Conservation (phyloP, 2,329 filamentous ascomycete genomes). For the Epichloe scottii region DNA sequence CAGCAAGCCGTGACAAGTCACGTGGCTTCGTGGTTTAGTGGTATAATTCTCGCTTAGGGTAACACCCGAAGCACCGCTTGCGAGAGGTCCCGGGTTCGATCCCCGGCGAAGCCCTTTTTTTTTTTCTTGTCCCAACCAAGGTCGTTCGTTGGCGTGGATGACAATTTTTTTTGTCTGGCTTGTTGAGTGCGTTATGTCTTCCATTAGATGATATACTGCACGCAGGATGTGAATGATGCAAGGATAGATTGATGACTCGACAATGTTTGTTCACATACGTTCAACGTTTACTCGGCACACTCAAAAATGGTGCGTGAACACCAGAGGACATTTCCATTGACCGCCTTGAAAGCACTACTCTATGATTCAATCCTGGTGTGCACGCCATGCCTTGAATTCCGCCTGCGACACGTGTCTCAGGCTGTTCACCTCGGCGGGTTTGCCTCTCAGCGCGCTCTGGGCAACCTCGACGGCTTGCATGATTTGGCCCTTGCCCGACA, state of each 20-base stretch:
- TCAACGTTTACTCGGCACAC: background rate
- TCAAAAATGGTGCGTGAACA: background rate
- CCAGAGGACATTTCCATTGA: background rate
- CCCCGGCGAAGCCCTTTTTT: slow-evolving; percentile 4
- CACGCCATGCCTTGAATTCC: slow-evolving; percentile 50
- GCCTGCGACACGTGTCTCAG: slow-evolving; percentile 57
- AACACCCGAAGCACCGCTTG: slow-evolving; percentile 3
- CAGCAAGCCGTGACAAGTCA: background rate
- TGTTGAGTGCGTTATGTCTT: too few relatives aligned
- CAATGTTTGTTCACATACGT: too few relatives aligned
- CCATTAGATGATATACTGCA: too few relatives aligned
- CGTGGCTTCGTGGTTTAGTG: slow-evolving; percentile 7
- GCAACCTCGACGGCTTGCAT: slow-evolving; percentile 57
- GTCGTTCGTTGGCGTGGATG: background rate
- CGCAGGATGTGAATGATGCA: too few relatives aligned
- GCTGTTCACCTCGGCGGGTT: slow-evolving; percentile 60
- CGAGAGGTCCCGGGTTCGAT: slow-evolving; percentile 7
- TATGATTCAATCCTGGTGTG: background rate
- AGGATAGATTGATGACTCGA: too few relatives aligned
- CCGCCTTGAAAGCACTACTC: background rate
- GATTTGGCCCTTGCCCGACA: slow-evolving; percentile 49
- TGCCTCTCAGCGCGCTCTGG: slow-evolving; percentile 61
- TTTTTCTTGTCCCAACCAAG: background rate
- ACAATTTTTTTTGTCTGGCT: background rate
- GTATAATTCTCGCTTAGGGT: slow-evolving; percentile 8